These are phyloP conservation scores for Sarocladium oryzae DNA, from an alignment of 2,329 filamentous ascomycete species.

Conservation along the genomic window DNA sequence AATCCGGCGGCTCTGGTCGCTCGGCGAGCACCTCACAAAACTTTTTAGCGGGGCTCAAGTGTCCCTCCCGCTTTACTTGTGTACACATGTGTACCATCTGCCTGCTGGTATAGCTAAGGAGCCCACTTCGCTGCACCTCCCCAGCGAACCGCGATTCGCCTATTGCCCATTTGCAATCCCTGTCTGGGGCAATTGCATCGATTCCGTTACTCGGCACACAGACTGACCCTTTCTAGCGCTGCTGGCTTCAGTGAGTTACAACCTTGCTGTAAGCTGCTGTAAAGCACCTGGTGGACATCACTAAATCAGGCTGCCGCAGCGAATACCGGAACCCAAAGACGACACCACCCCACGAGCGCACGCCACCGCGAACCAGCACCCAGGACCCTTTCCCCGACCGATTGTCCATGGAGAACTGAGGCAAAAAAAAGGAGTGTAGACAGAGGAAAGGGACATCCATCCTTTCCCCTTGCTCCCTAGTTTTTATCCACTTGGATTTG, in stretches of 20 bases:
- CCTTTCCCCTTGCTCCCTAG: not conserved
- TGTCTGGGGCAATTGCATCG: constrained; percentile 1
- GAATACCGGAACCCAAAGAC: constrained; percentile 1
- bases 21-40: constrained; percentile 10
- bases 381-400: not conserved
- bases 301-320: not conserved
- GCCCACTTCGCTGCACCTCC: constrained; percentile 5
- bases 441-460: too few relatives aligned
- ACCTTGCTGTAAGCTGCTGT: too few relatives aligned
- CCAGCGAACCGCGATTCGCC: constrained; percentile 6
- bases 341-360: constrained; percentile 4
- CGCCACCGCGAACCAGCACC: not conserved
- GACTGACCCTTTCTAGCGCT: too few relatives aligned
- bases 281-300: too few relatives aligned
- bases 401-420: not conserved
- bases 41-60: constrained; percentile 9
- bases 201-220: too few relatives aligned
- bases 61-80: not conserved
- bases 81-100: too few relatives aligned
- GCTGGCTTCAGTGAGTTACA: too few relatives aligned
- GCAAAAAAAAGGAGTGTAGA: not conserved
- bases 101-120: not conserved
- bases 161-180: constrained; percentile 9
- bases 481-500: constrained; percentile 5
- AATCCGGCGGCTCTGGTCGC: constrained; percentile 9